Evolutionary conservation across 176 grass and related monocot genomes (phyloP), one percentile per base, ranked within the genome.

Genomic region (Poa annua): DNA sequence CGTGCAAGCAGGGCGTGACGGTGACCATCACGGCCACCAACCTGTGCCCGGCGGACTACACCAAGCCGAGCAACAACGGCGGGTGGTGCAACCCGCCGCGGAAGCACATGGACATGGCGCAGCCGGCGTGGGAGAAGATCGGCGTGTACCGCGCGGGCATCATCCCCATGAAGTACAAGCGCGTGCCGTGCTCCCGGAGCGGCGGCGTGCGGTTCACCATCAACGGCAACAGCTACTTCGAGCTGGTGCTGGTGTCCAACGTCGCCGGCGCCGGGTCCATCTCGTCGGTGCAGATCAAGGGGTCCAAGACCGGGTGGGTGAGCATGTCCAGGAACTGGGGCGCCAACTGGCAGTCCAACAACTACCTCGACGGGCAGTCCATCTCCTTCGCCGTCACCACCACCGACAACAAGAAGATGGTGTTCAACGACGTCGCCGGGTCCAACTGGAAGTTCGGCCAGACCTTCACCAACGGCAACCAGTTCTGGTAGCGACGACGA

Each of bases 71-170:
- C 66, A 10, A 94, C 63, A 4, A 55, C 52, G 95, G 92, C 49
- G 95, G 95, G 8, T 97, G 95, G 95, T 97, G 95, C 92, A 97
- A 97, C 88, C 92, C 95, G 1, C 95, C 95, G n/a, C 95, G 88
- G 1, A 55, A 56, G 25, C 95, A 97, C 70, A 73, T 97, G 10
- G 95, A 97, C 80, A 92, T 97, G 92, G 86, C 95, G 6, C 88
- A 97, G 84, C 95, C 95, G 0, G 90, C 88, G 9, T 97, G 87
- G 79, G 73, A 91, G 38, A 63, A 84, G 80, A 97, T 97, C 59
- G 95, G 85, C 14, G 22, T 91, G 78, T 88, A 85, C 68, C 74
- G 71, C 7, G 95, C 60, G 7, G 95, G 95, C 17, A 91, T 91
- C 64, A 78, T 97, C n/a, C 88, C 90, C 1, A 80, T 97, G 39